phyloP scores from a whole-genome alignment of 768 basidiomycete genomes.

The Tremella yokohamensis region DNA sequence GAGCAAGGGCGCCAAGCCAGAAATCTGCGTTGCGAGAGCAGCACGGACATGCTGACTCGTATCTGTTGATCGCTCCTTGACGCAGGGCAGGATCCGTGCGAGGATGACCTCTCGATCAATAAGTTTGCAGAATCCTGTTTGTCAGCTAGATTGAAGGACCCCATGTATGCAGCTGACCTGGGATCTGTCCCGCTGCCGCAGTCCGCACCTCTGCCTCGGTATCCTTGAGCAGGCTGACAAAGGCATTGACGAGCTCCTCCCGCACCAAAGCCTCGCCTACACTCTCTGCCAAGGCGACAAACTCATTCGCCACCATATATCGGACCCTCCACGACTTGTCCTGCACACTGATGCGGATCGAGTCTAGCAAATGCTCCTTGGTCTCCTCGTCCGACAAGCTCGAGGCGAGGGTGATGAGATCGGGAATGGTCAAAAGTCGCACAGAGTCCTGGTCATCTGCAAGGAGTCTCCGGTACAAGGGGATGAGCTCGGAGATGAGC shows the following conservation, averaged over 20 bases:
- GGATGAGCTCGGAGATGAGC: conserved; percentile 79
- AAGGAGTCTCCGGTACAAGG: conserved; percentile 88
- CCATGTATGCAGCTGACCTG: conserved; percentile 59
- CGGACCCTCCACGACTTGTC: conserved; percentile 99
- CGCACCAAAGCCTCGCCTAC: conserved; percentile 85
- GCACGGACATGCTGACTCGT: conserved; percentile 95
- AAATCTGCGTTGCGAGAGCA: conserved; percentile 91
- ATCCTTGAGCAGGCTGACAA: conserved; percentile 89
- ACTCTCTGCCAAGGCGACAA: conserved; percentile 85
- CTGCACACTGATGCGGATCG: conserved; percentile 78
- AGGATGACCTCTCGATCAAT: conserved; percentile 92
- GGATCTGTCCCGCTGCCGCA: conserved; percentile 92
- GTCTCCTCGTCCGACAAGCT: conserved; percentile 81
- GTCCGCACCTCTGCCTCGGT: conserved; percentile 98
- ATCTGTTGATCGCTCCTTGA: conserved; percentile 88
- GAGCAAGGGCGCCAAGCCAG: conserved; percentile 88
- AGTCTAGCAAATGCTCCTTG: conserved; percentile 80
- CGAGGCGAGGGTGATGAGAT: conserved; percentile 85
- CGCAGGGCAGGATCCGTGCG: conserved; percentile 86
- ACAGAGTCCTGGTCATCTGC: conserved; percentile 98
- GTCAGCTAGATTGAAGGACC: not conserved
- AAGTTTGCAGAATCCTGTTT: conserved; percentile 83
- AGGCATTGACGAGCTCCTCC: conserved; percentile 89
- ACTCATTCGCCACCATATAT: conserved; percentile 97
- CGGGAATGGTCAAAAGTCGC: conserved; percentile 88